These are phyloP conservation scores for Mycena citricolor DNA, from an alignment of 1,284 basidiomycete species.

Conservation along the genomic window DNA sequence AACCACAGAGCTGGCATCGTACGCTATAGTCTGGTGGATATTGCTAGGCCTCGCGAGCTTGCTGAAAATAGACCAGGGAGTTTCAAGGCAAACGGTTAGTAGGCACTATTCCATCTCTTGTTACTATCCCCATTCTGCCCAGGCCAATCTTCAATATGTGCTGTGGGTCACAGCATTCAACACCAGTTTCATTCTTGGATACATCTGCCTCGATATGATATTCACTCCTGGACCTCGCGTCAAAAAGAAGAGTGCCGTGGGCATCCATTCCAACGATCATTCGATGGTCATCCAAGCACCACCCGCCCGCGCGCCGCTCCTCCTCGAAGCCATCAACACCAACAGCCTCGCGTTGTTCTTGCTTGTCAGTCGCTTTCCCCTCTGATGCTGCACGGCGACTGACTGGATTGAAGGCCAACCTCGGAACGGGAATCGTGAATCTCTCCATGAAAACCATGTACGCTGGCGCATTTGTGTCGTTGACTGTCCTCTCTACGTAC, in stretches of 20 bases:
- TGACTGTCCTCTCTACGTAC: slow-evolving; percentile 70
- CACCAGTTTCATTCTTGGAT: slow-evolving; percentile 80
- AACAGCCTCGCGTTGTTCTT: slow-evolving; percentile 85
- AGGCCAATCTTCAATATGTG: slow-evolving; percentile 90
- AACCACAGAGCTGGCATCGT: slow-evolving; percentile 74
- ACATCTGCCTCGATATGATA: slow-evolving; percentile 73
- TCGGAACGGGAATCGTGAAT: slow-evolving; percentile 86
- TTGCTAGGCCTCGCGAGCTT: slow-evolving; percentile 46
- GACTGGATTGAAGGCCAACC: slow-evolving; percentile 66
- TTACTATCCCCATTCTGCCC: background rate
- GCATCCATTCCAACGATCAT: no score
- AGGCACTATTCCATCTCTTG: slow-evolving; percentile 10
- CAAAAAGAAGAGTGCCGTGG: slow-evolving; percentile 23
- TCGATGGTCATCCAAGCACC: no score
- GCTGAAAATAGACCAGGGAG: slow-evolving; percentile 42
- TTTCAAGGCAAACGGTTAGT: slow-evolving; percentile 79
- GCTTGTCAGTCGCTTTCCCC: slow-evolving; percentile 52
- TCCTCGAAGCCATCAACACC: slow-evolving; percentile 81
- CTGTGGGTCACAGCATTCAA: slow-evolving; percentile 92
- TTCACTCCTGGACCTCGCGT: slow-evolving; percentile 53
- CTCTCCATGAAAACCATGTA: slow-evolving; percentile 85
- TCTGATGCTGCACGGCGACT: background rate
- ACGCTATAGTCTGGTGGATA: slow-evolving; percentile 79
- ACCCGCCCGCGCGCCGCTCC: slow-evolving; percentile 43
- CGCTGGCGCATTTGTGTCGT: slow-evolving; percentile 51